These are phyloP conservation scores for Euphorbia peplus DNA, from an alignment of 345 rosid species.

Conservation along the genomic window DNA sequence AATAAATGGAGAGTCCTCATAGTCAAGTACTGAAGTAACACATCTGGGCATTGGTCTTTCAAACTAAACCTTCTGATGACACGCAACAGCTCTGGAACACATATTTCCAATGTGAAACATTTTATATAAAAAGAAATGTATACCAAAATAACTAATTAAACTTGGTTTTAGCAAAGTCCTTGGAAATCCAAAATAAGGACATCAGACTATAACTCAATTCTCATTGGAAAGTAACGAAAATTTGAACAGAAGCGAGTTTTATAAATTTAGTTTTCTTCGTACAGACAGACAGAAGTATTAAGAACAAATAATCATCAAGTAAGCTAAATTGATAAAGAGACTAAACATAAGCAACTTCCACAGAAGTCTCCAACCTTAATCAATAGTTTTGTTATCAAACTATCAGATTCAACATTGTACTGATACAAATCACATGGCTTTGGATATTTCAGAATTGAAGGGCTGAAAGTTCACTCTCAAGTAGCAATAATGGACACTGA, in stretches of 20 bases:
- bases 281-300: not conserved
- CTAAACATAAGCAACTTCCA: not conserved
- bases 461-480: not conserved
- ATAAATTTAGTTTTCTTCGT: not conserved
- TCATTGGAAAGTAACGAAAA: not conserved
- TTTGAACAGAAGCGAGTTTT: not conserved
- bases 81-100: slow-evolving; percentile 60
- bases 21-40: slow-evolving; percentile 53
- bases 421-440: not conserved
- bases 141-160: not conserved
- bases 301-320: not conserved
- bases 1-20: slow-evolving; percentile 50
- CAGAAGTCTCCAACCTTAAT: slow-evolving; percentile 5
- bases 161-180: slow-evolving; percentile 1
- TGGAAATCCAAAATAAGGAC: not conserved
- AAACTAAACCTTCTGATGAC: slow-evolving; percentile 62
- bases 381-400: not conserved
- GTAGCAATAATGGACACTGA: not conserved
- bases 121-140: slow-evolving; percentile 11
- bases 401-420: not conserved
- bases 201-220: not conserved
- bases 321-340: not conserved
- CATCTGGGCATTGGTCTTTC: slow-evolving; percentile 57
- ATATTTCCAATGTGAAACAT: slow-evolving; percentile 10
- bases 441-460: not conserved